These are phyloP conservation scores for Thraustochytrium striatum DNA, from an alignment of 352 stramenopile genomes.

Conservation along the genomic window DNA sequence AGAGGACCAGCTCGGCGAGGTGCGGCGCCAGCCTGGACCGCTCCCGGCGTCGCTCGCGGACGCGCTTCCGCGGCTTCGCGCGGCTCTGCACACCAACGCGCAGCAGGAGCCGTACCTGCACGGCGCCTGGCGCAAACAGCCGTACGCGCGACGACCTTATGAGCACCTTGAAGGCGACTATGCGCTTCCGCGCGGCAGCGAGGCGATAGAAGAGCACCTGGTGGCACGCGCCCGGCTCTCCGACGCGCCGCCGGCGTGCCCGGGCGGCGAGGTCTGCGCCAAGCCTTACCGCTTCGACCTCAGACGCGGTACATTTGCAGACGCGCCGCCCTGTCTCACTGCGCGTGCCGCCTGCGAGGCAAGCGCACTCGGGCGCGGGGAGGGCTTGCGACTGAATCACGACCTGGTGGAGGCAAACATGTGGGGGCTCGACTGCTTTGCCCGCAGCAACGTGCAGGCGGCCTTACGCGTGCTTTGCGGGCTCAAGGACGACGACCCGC, in stretches of 20 bases:
- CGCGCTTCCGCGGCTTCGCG: conserved; percentile 8
- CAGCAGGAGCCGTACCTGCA: conserved; percentile 15
- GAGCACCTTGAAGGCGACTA: conserved; percentile 15
- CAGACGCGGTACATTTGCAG: conserved; percentile 7
- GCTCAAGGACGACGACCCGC: background rate
- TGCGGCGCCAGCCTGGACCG: background rate
- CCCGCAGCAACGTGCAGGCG: conserved; percentile 23
- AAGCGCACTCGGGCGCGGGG: background rate
- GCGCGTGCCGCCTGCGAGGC: conserved; percentile 3
- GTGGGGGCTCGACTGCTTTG: conserved; percentile 46
- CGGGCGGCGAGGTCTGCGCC: conserved; percentile 21
- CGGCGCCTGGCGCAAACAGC: conserved; percentile 25
- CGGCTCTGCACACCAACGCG: conserved; percentile 16
- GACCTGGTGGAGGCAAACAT: conserved; percentile 26
- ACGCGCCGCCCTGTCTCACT: background rate
- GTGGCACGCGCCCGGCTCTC: background rate
- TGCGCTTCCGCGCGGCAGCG: background rate
- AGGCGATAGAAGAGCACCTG: background rate
- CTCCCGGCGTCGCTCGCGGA: background rate
- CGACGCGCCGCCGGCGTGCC: background rate
- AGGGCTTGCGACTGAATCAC: background rate
- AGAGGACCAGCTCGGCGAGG: background rate
- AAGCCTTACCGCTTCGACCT: conserved; percentile 23
- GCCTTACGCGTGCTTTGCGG: conserved; percentile 3
- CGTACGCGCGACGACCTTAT: conserved; percentile 21